Evolutionary conservation across 257 asterid genomes (phyloP), one percentile per base, ranked within the genome.

Genomic region (Plantago ovata): DNA sequence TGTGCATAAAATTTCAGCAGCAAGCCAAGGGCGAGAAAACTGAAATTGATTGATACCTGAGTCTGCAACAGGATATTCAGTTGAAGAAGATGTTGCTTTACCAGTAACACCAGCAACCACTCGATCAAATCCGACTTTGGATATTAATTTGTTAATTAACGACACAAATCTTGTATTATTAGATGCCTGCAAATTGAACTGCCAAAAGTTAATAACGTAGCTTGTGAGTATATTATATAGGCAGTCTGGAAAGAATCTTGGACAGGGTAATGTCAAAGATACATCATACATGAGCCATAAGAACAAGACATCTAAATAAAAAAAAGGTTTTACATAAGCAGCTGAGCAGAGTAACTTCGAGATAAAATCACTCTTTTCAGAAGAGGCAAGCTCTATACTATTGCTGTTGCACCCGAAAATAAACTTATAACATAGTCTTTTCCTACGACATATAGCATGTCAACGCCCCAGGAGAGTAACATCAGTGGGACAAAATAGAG

Each of bases 21-120:
- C 99, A 73, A 93, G 96, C 99, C 99, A 93, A 57, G 97, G 85
- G 45, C 99, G 94, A 62, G 94, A 67, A 77, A 74, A 68, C 24
- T 62, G 79, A 68, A 71, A 66, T 47, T 65, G 72, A 66, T 75
- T 36, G 48, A 69, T 67, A 57, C 66, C 54, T 44, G 53, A 76
- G 69, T 69, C 71, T 40, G 21, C 36, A 66, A 33, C 60, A 63
- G 77, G 69, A 71, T 69, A 78, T 62, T 65, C 72, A 45, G 70
- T 48, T 53, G 78, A 64, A 65, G 79, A 71, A 63, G 84, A 60
- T 56, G 79, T 68, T 68, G 68, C 65, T 52, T 63, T 48, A 11
- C 61, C 63, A 62, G 63, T 65, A 72, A 64, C 67, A 53, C 94
- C 98, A 58, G 75, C 87, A 44, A 93, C 66, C 23, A 93, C 82